phyloP scores from a whole-genome alignment of 179 eudicot species.

The Corrigiola litoralis region DNA sequence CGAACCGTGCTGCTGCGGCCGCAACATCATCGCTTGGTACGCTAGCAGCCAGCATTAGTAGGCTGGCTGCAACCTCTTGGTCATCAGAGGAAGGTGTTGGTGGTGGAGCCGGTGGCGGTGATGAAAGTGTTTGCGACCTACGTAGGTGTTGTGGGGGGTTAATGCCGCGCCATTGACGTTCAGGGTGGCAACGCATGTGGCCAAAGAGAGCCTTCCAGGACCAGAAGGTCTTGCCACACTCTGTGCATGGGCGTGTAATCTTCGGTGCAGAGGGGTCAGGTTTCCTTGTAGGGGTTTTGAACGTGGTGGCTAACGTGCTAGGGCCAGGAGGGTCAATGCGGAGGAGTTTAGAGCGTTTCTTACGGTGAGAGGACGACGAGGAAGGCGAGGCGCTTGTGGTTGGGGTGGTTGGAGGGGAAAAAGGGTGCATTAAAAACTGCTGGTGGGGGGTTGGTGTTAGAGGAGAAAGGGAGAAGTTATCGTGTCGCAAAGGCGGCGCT shows the following conservation, averaged over 20 bases:
- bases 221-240: slow-evolving; percentile 84
- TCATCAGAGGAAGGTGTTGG: slow-evolving; percentile 32
- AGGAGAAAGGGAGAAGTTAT: too few relatives aligned
- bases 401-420: too few relatives aligned
- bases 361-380: slow-evolving; percentile 2
- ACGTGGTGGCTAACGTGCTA: slow-evolving; percentile 2
- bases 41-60: slow-evolving; percentile 64
- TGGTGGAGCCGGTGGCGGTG: background rate
- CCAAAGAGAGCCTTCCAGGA: slow-evolving; percentile 88
- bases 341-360: background rate
- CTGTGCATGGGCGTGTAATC: slow-evolving; percentile 71
- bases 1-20: slow-evolving; percentile 21
- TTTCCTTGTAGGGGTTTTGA: slow-evolving; percentile 28
- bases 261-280: slow-evolving; percentile 68
- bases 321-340: background rate
- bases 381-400: background rate
- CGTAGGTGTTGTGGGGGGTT: slow-evolving; percentile 68
- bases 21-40: background rate
- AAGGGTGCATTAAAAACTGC: too few relatives aligned
- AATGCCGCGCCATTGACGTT: slow-evolving; percentile 91
- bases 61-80: slow-evolving; percentile 51
- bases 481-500: too few relatives aligned
- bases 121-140: too few relatives aligned
- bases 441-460: too few relatives aligned
- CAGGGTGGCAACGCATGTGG: slow-evolving; percentile 99